These are phyloP conservation scores for Saturnispora kantuleensis DNA, from an alignment of 805 yeast species.

Conservation along the genomic window DNA sequence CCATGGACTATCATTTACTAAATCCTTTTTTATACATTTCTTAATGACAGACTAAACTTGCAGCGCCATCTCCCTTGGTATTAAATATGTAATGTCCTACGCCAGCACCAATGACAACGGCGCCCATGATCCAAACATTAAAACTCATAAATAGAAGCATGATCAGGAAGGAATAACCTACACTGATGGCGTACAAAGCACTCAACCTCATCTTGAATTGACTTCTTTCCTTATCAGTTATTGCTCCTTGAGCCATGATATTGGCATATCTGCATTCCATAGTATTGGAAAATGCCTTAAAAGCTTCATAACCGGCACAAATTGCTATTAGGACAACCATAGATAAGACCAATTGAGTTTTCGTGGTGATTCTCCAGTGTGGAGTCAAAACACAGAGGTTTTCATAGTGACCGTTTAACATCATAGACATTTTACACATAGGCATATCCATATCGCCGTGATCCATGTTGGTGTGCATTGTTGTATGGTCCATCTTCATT, in stretches of 20 bases:
- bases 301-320: constrained; percentile 30
- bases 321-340: constrained; percentile 25
- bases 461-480: constrained; percentile 7
- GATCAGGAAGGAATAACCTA: constrained; percentile 35
- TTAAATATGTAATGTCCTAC: constrained; percentile 29
- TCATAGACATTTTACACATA: constrained; percentile 32
- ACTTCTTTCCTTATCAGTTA: constrained; percentile 14
- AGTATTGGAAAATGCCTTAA: constrained; percentile 19
- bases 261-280: constrained; percentile 17
- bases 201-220: constrained; percentile 23
- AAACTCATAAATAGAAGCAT: constrained; percentile 41
- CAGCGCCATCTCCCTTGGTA: constrained; percentile 10
- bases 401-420: constrained; percentile 34
- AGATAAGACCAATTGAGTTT: constrained; percentile 26
- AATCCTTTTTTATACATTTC: background rate
- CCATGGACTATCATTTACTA: constrained; percentile 33
- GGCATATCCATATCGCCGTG: constrained; percentile 12
- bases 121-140: constrained; percentile 37
- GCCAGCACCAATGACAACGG: constrained; percentile 34
- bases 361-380: constrained; percentile 31
- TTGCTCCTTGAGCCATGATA: constrained; percentile 4
- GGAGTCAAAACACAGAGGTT: constrained; percentile 33
- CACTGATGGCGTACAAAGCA: constrained; percentile 30
- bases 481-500: constrained; percentile 5
- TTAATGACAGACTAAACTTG: constrained; percentile 23